These are phyloP conservation scores for Myochromella boudieri DNA, from an alignment of 768 basidiomycete species.

Conservation along the genomic window DNA sequence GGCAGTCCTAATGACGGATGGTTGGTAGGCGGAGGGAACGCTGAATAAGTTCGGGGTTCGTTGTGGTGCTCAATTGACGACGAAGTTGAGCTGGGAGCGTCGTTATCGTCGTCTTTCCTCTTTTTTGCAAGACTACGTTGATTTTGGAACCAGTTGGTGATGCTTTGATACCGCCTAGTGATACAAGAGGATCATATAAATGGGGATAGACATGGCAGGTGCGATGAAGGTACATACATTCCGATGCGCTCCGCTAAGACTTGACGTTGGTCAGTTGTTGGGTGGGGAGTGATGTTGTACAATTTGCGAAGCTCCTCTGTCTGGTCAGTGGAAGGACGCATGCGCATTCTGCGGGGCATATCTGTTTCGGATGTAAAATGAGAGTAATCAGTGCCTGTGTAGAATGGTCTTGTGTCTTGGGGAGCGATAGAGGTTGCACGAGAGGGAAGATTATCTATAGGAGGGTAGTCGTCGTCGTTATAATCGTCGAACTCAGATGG, in stretches of 20 bases:
- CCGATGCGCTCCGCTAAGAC: constrained; percentile 66
- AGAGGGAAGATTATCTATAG: constrained; percentile 32
- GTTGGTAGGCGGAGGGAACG: constrained; percentile 47
- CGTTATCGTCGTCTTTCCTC: constrained; percentile 57
- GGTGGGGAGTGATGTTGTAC: constrained; percentile 65
- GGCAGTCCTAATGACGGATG: constrained; percentile 46
- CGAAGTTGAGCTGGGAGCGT: constrained; percentile 27
- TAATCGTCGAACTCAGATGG: constrained; percentile 41
- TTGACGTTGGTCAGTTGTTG: constrained; percentile 65
- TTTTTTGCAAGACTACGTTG: constrained; percentile 79
- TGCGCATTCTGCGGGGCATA: constrained; percentile 60
- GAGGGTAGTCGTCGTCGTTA: constrained; percentile 44
- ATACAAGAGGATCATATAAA: constrained; percentile 20
- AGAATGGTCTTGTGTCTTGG: constrained; percentile 35
- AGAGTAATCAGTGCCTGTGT: constrained; percentile 49
- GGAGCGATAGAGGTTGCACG: constrained; percentile 33
- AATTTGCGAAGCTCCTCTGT: constrained; percentile 67
- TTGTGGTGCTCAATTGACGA: constrained; percentile 31
- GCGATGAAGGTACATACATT: constrained; percentile 56
- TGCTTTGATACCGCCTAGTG: constrained; percentile 71
- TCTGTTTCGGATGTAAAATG: constrained; percentile 52
- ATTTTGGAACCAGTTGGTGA: constrained; percentile 88
- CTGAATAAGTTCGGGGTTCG: constrained; percentile 41
- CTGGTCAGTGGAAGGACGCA: constrained; percentile 63
- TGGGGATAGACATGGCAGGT: constrained; percentile 28